Percentiles rank a stretch among this genome's conserved stretches.
phyloP scores from a whole-genome alignment of 352 stramenopile genomes.

The Globisporangium sylvaticum region DNA sequence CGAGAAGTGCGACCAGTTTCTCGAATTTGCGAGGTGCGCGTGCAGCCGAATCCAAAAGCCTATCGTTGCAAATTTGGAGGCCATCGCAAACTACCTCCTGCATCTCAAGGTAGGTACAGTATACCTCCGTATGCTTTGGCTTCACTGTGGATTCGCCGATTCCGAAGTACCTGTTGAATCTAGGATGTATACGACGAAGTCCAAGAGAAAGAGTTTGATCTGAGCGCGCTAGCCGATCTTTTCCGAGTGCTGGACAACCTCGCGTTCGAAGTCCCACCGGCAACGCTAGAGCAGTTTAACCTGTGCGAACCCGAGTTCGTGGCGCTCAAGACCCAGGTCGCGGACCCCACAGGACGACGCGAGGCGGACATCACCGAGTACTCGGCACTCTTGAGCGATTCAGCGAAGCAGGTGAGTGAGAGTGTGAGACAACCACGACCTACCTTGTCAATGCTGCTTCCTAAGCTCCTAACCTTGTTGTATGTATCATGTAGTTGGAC shows the following conservation, averaged over 20 bases:
- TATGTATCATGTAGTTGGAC: not conserved
- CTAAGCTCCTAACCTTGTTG: not conserved
- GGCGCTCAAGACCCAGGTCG: slow-evolving; percentile 29
- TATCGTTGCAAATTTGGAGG: slow-evolving; percentile 20
- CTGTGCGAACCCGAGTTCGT: slow-evolving; percentile 45
- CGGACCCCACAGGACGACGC: slow-evolving; percentile 23
- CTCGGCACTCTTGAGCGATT: slow-evolving; percentile 18
- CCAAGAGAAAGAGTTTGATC: slow-evolving; percentile 40
- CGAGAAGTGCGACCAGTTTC: slow-evolving; percentile 47
- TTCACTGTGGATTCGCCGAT: too few species aligned
- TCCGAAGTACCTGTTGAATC: too few species aligned
- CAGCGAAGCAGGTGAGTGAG: slow-evolving; percentile 15
- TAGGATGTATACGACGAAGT: slow-evolving; percentile 48
- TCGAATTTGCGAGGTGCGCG: slow-evolving; percentile 31
- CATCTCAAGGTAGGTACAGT: slow-evolving; percentile 32
- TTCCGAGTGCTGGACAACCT: slow-evolving; percentile 32
- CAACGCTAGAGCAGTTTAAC: slow-evolving; percentile 27
- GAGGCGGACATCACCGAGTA: slow-evolving; percentile 35
- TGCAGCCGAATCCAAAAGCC: slow-evolving; percentile 52
- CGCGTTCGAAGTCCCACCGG: slow-evolving; percentile 25
- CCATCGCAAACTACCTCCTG: slow-evolving; percentile 51
- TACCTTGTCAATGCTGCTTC: too few species aligned
- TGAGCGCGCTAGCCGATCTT: slow-evolving; percentile 44
- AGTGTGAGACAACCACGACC: too few species aligned
- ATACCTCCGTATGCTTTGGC: too few species aligned